Conservation (phyloP, 176 grass and related monocot species). For the Oryza coarctata region DNA sequence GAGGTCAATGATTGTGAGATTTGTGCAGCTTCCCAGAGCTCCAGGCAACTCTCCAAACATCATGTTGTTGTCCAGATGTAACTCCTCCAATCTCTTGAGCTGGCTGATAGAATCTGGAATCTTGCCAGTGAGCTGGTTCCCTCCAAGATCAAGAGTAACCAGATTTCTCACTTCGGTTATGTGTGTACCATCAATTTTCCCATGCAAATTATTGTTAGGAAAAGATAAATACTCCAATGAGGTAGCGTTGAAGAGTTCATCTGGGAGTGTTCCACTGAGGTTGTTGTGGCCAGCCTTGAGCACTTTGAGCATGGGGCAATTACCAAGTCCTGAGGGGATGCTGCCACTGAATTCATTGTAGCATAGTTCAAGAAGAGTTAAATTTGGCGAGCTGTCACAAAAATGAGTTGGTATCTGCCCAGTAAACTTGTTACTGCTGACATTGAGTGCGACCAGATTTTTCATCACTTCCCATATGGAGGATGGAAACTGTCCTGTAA, state of each 20-base stretch:
- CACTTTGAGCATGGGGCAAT: not conserved
- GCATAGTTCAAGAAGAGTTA: not conserved
- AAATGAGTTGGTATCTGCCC: not conserved
- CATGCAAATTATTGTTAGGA: not conserved
- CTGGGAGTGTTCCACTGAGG: not conserved
- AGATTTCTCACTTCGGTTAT: slow-evolving; percentile 19
- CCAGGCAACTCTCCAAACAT: slow-evolving; percentile 11
- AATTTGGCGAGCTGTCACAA: not conserved
- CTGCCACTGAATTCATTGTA: not conserved
- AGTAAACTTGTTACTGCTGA: slow-evolving; percentile 35
- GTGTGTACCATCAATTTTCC: not conserved
- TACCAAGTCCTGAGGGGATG: not conserved
- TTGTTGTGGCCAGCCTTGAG: slow-evolving; percentile 21
- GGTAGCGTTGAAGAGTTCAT: not conserved
- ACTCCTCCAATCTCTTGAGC: slow-evolving; percentile 3
- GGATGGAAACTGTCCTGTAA: slow-evolving; percentile 31
- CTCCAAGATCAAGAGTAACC: slow-evolving; percentile 10
- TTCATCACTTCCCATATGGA: not conserved
- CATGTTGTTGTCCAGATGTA: not conserved
- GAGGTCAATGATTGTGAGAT: slow-evolving; percentile 2
- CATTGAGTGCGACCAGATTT: slow-evolving; percentile 23
- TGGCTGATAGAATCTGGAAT: slow-evolving; percentile 29
- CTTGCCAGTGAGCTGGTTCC: not conserved
- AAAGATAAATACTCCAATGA: slow-evolving; percentile 7
- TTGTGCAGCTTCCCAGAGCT: slow-evolving; percentile 2